These are phyloP conservation scores for Cyanidiococcus yangmingshanensis DNA, from an alignment of 23 red algal species.

Conservation along the genomic window DNA sequence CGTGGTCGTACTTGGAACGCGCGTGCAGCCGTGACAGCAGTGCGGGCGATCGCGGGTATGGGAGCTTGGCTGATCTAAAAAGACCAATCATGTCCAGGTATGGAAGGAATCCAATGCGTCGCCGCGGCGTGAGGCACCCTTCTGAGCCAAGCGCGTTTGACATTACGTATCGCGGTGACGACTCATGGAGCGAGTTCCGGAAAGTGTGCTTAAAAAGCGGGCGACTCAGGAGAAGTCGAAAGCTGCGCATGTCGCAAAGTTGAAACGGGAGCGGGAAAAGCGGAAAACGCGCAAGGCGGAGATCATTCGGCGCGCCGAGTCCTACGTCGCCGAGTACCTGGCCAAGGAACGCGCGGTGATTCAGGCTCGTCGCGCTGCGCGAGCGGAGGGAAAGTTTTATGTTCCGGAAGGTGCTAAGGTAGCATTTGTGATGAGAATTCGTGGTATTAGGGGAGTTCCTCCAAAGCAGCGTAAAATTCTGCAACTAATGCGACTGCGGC, in stretches of 20 bases:
- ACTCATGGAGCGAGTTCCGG: slow-evolving; percentile 54
- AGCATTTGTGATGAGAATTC: slow-evolving; percentile 88
- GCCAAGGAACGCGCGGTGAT: slow-evolving; percentile 49
- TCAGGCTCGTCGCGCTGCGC: slow-evolving; percentile 61
- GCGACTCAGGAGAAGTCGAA: slow-evolving; percentile 32
- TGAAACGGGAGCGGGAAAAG: slow-evolving; percentile 9
- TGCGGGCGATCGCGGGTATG: too few relatives aligned
- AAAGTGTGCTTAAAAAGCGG: slow-evolving; percentile 77
- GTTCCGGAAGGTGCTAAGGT: slow-evolving; percentile 89
- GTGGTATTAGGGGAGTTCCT: slow-evolving; percentile 86
- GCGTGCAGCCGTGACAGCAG: too few relatives aligned
- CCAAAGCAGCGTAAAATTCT: slow-evolving; percentile 90
- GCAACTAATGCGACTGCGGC: slow-evolving; percentile 71
- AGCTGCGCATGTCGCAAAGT: slow-evolving; percentile 30
- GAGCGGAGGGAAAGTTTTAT: slow-evolving; percentile 87
- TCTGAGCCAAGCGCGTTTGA: too few relatives aligned
- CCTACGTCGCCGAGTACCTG: slow-evolving; percentile 74
- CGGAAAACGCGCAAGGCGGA: slow-evolving; percentile 62
- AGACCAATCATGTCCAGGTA: too few relatives aligned
- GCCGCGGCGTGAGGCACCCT: too few relatives aligned
- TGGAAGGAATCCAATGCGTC: too few relatives aligned
- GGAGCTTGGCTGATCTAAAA: too few relatives aligned
- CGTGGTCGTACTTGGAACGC: too few relatives aligned
- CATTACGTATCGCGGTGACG: too few relatives aligned
- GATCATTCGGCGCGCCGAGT: slow-evolving; percentile 67